A percentile compares a stretch with the other conserved stretches of the same genome.
These are phyloP conservation scores for Amanita phalloides DNA, from an alignment of 768 basidiomycete species.

Conservation along the genomic window DNA sequence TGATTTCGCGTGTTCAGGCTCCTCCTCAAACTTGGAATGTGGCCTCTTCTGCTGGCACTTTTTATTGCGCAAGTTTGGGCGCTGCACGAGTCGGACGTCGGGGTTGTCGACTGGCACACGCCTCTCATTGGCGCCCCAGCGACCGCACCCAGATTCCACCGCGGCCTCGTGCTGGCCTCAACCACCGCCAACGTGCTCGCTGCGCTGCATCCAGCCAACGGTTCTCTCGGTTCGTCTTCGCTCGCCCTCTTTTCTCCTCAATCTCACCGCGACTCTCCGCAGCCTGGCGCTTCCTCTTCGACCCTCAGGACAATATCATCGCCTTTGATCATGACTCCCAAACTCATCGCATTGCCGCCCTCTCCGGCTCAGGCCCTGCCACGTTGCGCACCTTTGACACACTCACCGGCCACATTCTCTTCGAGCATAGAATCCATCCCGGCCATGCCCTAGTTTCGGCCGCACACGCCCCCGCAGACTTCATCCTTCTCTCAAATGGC, in stretches of 20 bases:
- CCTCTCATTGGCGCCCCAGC: conserved; percentile 49
- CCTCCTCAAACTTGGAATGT: too few relatives aligned
- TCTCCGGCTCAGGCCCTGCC: conserved; percentile 70
- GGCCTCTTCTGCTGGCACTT: too few relatives aligned
- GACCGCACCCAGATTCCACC: conserved; percentile 53
- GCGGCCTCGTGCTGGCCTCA: conserved; percentile 49
- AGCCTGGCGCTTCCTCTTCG: conserved; percentile 80
- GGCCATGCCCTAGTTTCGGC: conserved; percentile 41
- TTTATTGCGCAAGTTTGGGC: conserved; percentile 19
- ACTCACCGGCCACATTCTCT: conserved; percentile 48
- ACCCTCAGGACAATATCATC: conserved; percentile 55
- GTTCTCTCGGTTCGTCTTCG: conserved; percentile 47
- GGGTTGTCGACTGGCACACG: conserved; percentile 84
- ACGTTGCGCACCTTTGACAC: conserved; percentile 60
- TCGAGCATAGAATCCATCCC: conserved; percentile 55
- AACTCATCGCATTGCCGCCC: conserved; percentile 38
- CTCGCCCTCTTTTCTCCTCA: neutral
- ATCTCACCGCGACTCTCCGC: neutral
- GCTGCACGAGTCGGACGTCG: conserved; percentile 65
- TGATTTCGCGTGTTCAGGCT: too few relatives aligned
- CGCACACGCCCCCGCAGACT: conserved; percentile 7
- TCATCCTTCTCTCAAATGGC: conserved; percentile 53
- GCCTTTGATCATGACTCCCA: conserved; percentile 56
- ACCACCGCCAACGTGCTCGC: conserved; percentile 73
- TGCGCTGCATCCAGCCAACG: conserved; percentile 55